A percentile compares a stretch with the other conserved stretches of the same genome.
These are phyloP conservation scores for Diaporthe sp. DNA, from an alignment of 2,329 filamentous ascomycete species.

Conservation along the genomic window DNA sequence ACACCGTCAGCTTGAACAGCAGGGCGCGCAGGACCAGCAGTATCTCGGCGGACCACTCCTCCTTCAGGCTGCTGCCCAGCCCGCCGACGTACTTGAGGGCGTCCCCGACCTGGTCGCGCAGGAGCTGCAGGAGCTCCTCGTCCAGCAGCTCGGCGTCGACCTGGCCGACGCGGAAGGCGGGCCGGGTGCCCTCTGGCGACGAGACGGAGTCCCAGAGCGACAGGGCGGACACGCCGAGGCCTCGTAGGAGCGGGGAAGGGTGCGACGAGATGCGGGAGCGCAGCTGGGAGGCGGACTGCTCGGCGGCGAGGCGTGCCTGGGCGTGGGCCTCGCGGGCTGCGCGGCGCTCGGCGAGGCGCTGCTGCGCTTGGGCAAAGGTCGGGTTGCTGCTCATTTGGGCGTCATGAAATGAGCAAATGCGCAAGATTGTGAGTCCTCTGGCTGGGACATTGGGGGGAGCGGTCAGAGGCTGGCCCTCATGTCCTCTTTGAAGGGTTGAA, in stretches of 20 bases:
- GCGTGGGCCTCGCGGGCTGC: slow-evolving; percentile 77
- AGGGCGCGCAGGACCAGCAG: slow-evolving; percentile 79
- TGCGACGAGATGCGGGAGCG: slow-evolving; percentile 60
- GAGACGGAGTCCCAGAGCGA: slow-evolving; percentile 77
- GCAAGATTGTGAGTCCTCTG: background rate
- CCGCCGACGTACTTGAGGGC: slow-evolving; percentile 76
- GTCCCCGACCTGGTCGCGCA: slow-evolving; percentile 88
- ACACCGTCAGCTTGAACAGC: slow-evolving; percentile 94
- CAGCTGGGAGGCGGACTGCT: slow-evolving; percentile 48
- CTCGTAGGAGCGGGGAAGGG: slow-evolving; percentile 64
- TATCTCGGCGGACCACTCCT: slow-evolving; percentile 91
- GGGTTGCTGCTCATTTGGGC: slow-evolving; percentile 59
- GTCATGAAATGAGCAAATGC: background rate
- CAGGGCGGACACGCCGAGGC: slow-evolving; percentile 65
- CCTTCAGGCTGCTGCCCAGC: slow-evolving; percentile 69
- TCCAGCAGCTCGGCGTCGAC: slow-evolving; percentile 96
- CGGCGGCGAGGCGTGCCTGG: slow-evolving; percentile 64
- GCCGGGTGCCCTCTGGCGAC: slow-evolving; percentile 81
- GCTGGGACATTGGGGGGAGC: background rate
- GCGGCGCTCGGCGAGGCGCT: slow-evolving; percentile 85
- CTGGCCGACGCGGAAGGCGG: slow-evolving; percentile 93
- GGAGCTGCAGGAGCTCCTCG: slow-evolving; percentile 87
- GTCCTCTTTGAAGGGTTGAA: background rate
- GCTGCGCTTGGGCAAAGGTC: slow-evolving; percentile 89
- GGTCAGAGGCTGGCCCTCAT: background rate